Percentiles rank a stretch among this genome's conserved stretches.
phyloP scores from a whole-genome alignment of 2,329 filamentous ascomycete genomes.

The Pezicula rhizophila region DNA sequence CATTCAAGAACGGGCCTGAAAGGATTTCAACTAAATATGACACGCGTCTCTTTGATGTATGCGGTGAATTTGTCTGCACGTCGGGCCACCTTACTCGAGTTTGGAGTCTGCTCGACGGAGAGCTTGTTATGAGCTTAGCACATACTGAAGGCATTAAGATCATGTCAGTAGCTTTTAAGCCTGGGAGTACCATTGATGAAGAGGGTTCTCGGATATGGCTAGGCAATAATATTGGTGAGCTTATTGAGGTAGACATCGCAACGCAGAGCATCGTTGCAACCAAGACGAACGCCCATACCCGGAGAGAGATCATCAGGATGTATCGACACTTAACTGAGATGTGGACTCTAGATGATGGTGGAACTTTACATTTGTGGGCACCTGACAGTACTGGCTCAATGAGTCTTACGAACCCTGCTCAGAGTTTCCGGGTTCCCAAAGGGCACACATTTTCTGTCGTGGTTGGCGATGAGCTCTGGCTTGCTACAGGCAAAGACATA shows the following conservation, averaged over 20 bases:
- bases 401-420: constrained; percentile 64
- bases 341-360: constrained; percentile 90
- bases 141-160: constrained; percentile 83
- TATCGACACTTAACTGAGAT: constrained; percentile 82
- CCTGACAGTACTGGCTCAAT: constrained; percentile 67
- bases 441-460: constrained; percentile 86
- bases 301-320: constrained; percentile 76
- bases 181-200: constrained; percentile 66
- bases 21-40: constrained; percentile 85
- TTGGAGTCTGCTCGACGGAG: constrained; percentile 80
- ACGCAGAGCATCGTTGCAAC: constrained; percentile 65
- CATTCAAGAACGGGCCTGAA: constrained; percentile 62
- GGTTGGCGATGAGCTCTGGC: constrained; percentile 79
- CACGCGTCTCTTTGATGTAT: constrained; percentile 78
- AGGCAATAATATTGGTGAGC: constrained; percentile 79
- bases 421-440: constrained; percentile 70
- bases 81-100: constrained; percentile 81
- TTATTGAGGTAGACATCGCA: constrained; percentile 80
- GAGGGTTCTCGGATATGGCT: constrained; percentile 85
- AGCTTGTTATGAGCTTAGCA: constrained; percentile 71
- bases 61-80: constrained; percentile 80
- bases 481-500: constrained; percentile 81
- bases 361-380: constrained; percentile 81
- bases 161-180: constrained; percentile 79
- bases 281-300: constrained; percentile 67